Evolutionary conservation across 345 rosid genomes (phyloP), one percentile per base, ranked within the genome.

Genomic region (Rhizophora apiculata): DNA sequence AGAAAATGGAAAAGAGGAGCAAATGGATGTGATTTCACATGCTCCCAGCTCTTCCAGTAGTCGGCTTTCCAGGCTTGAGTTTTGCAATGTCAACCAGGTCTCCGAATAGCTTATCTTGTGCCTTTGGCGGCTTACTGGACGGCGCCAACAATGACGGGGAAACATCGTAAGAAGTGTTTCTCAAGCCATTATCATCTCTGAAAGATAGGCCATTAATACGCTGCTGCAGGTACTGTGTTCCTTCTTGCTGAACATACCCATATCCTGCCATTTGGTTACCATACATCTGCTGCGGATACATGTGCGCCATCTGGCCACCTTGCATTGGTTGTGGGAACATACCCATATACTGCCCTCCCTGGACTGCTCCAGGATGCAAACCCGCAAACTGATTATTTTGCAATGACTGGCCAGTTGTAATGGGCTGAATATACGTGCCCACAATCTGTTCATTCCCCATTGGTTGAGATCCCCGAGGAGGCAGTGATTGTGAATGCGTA

Each of bases 31-130:
- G 63, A 64, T 59, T 74, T 90, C 89, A 91, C 91, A 86, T 85
- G 84, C 96, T 86, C 73, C 98, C 95, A 62, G 97, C 87, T 79
- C 84, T 87, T 75, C 88, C 84, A 2, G 91, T 78, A 29, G 88
- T 78, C 32, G 90, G 57, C 74, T 89, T 96, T 11, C 86, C 64
- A 3, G 92, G 78, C 81, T 92, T 96, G 77, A 90, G 76, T 74
- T 92, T 96, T 10, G 98, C 82, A 75, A 96, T 81, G 78, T 92
- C 96, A 11, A 96, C 97, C 21, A 96, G 97, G 79, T 96, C 99
- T 68, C 99, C 98, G 68, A 96, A 96, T 36, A 96, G 80, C 92
- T 89, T 92, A 75, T 96, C 81, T 62, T 74, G 78, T 30, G 81
- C 78, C 72, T 65, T 78, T 29, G 68, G n/a, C 20, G 88, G 84